These are phyloP conservation scores for Buddleja alternifolia DNA, from an alignment of 257 asterid genomes.

Conservation along the genomic window DNA sequence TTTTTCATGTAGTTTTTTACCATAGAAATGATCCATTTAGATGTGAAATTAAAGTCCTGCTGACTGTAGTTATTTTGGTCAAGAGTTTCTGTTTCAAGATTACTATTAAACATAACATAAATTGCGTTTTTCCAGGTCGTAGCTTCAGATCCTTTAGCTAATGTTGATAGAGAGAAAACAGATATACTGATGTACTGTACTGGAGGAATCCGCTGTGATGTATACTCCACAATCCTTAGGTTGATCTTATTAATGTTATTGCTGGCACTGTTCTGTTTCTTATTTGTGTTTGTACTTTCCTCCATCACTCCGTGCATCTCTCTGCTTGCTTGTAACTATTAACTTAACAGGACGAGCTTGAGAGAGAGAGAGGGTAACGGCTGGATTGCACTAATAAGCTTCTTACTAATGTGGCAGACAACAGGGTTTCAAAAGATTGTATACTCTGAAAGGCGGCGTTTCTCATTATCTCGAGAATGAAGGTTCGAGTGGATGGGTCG, in stretches of 20 bases:
- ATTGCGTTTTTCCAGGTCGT: constrained; percentile 45
- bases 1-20: not conserved
- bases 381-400: constrained; percentile 21
- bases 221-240: constrained; percentile 92
- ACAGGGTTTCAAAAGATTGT: constrained; percentile 76
- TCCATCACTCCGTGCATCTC: not conserved
- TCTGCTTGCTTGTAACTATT: not conserved
- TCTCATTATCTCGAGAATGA: constrained; percentile 80
- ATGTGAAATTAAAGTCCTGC: not conserved
- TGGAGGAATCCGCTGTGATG: constrained; percentile 96
- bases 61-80: not conserved
- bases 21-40: not conserved
- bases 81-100: not conserved
- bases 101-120: constrained; percentile 20
- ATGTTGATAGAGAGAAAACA: constrained; percentile 74
- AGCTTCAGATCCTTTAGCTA: constrained; percentile 80
- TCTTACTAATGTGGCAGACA: constrained; percentile 44
- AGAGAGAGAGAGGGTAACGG: not conserved
- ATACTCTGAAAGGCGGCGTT: constrained; percentile 87
- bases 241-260: constrained; percentile 27
- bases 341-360: too few relatives aligned
- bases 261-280: not conserved
- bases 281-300: not conserved
- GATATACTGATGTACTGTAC: constrained; percentile 96
- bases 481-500: constrained; percentile 84